These are phyloP conservation scores for Coemansia sp. DNA, from an alignment of 192 early-diverging fungal genomes.

Conservation along the genomic window DNA sequence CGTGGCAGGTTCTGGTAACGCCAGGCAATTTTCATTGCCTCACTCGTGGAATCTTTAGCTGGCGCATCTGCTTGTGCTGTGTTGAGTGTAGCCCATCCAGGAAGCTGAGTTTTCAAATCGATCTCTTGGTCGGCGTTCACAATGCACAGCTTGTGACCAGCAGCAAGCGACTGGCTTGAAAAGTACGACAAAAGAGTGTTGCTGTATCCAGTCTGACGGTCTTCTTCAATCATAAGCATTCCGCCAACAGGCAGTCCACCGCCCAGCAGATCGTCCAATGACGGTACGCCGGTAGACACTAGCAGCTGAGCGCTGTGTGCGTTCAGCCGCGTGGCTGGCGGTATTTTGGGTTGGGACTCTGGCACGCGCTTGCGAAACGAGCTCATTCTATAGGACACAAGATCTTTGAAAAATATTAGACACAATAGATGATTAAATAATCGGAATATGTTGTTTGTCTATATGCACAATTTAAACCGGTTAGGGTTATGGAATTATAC, in stretches of 20 bases:
- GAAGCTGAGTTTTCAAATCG: constrained; percentile 56
- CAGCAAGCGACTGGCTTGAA: constrained; percentile 79
- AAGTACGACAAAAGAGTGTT: constrained; percentile 77
- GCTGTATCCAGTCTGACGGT: constrained; percentile 79
- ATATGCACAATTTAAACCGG: background rate
- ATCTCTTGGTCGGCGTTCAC: constrained; percentile 66
- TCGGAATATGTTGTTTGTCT: background rate
- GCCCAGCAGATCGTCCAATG: constrained; percentile 82
- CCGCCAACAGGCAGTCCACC: constrained; percentile 85
- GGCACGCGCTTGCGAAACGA: constrained; percentile 57
- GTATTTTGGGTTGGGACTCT: constrained; percentile 58
- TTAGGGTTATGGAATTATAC: background rate
- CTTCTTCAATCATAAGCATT: constrained; percentile 72
- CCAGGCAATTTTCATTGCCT: constrained; percentile 90
- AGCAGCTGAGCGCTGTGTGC: constrained; percentile 74
- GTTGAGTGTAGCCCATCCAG: constrained; percentile 37
- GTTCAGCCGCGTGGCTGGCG: constrained; percentile 69
- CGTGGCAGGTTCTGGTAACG: constrained; percentile 80
- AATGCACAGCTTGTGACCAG: constrained; percentile 67
- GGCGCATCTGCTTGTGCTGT: background rate
- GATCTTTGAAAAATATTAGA: background rate
- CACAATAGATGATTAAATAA: background rate
- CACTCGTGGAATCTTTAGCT: constrained; percentile 25
- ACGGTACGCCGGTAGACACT: constrained; percentile 78
- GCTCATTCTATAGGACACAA: constrained; percentile 15